These are phyloP conservation scores for Helotiales sp. DNA, from an alignment of 2,329 filamentous ascomycete species.

Conservation along the genomic window DNA sequence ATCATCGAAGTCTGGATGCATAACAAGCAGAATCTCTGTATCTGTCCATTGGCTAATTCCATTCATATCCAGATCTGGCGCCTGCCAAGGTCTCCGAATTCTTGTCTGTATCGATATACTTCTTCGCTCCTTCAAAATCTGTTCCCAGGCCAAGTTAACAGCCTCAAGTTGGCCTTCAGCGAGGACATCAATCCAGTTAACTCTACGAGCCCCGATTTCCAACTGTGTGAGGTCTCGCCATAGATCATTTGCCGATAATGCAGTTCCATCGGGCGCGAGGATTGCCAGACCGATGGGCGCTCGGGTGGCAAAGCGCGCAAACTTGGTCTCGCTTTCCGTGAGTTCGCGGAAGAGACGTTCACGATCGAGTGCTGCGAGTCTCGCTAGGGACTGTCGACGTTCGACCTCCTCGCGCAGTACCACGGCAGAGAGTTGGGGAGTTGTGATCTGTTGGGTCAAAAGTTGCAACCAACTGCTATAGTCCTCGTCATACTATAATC, in stretches of 20 bases:
- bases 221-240: slow-evolving; percentile 20
- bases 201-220: slow-evolving; percentile 2
- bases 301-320: slow-evolving; percentile 69
- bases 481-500: slow-evolving; percentile 75
- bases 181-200: slow-evolving; percentile 17
- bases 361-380: slow-evolving; percentile 66
- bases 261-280: slow-evolving; percentile 59
- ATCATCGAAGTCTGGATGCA: slow-evolving; percentile 24
- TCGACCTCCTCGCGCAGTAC: slow-evolving; percentile 71
- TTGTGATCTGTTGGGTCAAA: slow-evolving; percentile 58
- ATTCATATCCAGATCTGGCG: slow-evolving; percentile 16
- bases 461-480: slow-evolving; percentile 66
- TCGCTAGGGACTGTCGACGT: slow-evolving; percentile 52
- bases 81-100: slow-evolving; percentile 15
- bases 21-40: slow-evolving; percentile 20
- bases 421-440: slow-evolving; percentile 68
- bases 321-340: slow-evolving; percentile 61
- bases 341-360: slow-evolving; percentile 67
- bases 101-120: slow-evolving; percentile 16
- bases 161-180: slow-evolving; percentile 12
- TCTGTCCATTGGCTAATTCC: slow-evolving; percentile 16
- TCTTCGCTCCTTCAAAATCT: slow-evolving; percentile 5
- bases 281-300: slow-evolving; percentile 75
- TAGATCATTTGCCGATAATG: slow-evolving; percentile 21
- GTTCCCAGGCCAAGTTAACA: slow-evolving; percentile 13